Evolutionary conservation across 1,139 yeast species (phyloP).

Genomic region (Geotrichum bryndzae): DNA sequence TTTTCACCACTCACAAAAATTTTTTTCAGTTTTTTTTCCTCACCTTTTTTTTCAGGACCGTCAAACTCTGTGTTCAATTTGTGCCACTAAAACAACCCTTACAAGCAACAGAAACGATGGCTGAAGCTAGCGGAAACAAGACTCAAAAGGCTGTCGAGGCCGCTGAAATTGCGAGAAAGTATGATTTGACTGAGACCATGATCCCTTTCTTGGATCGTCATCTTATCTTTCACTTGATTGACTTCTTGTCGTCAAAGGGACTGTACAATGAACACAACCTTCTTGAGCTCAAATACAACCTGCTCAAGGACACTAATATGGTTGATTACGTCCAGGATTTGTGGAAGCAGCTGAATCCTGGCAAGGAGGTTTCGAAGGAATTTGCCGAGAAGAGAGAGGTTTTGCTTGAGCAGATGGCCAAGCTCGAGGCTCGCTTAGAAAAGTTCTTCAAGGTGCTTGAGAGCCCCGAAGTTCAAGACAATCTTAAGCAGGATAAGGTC

Average conservation of each 20-base stretch:
- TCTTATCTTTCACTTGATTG: conserved; percentile 48
- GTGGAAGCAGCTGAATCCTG: conserved; percentile 40
- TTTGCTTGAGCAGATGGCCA: conserved; percentile 38
- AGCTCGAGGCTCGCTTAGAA: conserved; percentile 41
- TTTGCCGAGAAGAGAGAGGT: conserved; percentile 38
- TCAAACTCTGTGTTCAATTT: background rate
- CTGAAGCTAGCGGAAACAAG: background rate
- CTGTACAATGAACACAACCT: conserved; percentile 43
- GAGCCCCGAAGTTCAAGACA: conserved; percentile 44
- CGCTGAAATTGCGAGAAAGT: conserved; percentile 24
- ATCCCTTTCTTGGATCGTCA: conserved; percentile 56
- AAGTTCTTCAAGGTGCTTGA: conserved; percentile 44
- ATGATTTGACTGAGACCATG: conserved; percentile 49
- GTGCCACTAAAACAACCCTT: background rate
- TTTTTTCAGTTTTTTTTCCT: background rate
- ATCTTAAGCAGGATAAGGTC: conserved; percentile 48
- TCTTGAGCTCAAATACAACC: conserved; percentile 44
- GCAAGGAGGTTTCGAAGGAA: conserved; percentile 39
- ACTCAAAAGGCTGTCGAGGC: conserved; percentile 8
- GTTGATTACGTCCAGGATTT: conserved; percentile 44
- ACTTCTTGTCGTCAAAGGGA: conserved; percentile 41
- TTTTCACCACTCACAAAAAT: conserved; percentile 9
- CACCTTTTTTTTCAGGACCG: background rate
- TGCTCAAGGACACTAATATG: conserved; percentile 53
- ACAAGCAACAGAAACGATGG: background rate